Percentiles rank a stretch among this genome's conserved stretches.
Evolutionary conservation across 768 basidiomycete species (phyloP).

Genomic region (Hydnum rufescens): DNA sequence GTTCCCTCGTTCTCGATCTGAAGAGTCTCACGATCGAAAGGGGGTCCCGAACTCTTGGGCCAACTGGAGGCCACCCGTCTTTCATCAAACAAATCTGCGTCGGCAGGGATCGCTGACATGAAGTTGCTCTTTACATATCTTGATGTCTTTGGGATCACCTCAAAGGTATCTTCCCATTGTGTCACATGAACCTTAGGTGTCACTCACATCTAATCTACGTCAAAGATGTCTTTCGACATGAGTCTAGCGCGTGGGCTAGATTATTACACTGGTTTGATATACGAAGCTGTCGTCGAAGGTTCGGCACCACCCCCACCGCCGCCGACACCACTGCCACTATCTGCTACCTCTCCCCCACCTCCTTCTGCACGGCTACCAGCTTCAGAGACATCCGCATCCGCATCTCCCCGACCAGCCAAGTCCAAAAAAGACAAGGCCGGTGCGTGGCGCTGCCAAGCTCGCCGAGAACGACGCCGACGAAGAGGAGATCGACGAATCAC

Average conservation of each 20-base stretch:
- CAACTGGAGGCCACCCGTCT: constrained; percentile 48
- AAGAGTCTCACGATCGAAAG: constrained; percentile 24
- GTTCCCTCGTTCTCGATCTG: background rate
- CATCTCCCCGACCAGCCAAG: constrained; percentile 15
- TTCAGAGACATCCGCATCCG: constrained; percentile 19
- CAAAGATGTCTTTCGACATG: constrained; percentile 83
- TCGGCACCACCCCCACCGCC: constrained; percentile 59
- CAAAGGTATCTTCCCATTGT: constrained; percentile 31
- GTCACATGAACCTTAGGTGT: constrained; percentile 7
- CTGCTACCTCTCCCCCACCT: constrained; percentile 15
- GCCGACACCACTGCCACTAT: constrained; percentile 14
- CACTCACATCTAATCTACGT: background rate
- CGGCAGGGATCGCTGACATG: constrained; percentile 78
- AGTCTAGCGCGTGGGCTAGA: constrained; percentile 95
- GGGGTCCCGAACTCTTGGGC: constrained; percentile 57
- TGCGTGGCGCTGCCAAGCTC: constrained; percentile 7
- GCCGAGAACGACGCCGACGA: constrained; percentile 32
- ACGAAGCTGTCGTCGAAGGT: constrained; percentile 84
- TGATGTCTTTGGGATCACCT: constrained; percentile 53
- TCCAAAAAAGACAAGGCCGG: constrained; percentile 8
- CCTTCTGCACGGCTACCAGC: constrained; percentile 16
- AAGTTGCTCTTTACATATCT: constrained; percentile 63
- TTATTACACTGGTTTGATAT: constrained; percentile 98
- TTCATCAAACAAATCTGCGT: constrained; percentile 50
- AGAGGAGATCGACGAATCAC: constrained; percentile 79